Base-by-base conservation (phyloP, 257 asterid genomes). In the Misopates orontium region DNA sequence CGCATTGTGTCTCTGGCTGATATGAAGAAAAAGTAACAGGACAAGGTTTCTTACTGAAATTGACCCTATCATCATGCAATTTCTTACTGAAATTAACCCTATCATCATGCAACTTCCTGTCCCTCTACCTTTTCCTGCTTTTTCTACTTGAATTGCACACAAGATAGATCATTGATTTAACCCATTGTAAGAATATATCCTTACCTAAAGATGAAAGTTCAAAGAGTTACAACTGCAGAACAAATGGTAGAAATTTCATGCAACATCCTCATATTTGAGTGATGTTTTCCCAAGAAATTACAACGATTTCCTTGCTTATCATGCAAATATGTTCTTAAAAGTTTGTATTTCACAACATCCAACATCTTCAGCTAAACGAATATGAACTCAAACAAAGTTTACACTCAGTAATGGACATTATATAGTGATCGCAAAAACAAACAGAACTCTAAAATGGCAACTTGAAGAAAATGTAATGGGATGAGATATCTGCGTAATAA, bases 221-320 rank as follows among this genome's bases (percentile, higher is more conserved):
- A 11, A 21, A 11, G 48, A 52, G 61, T 60, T 60, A 25, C 22
- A 20, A 66, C 32, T 40, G 71, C 80, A 71, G n/a, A 10, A 15
- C 52, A 32, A 52, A 67, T 10, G 25, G 62, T 4, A 71, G 40
- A 71, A 65, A 48, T 24, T 21, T 19, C 70, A 67, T 20, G 56
- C 61, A 42, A 67, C 18, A 51, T 11, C 48, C 63, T 64, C 61
- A 67, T 47, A 10, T 67, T 4, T 42, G 10, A n/a, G 20, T 4
- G 28, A 25, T 15, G 11, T 22, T 60, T 24, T 56, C n/a, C 16
- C 59, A 0, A 11, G n/a, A 31, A 47, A 22, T 57, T n/a, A 21
- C 24, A 25, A 11, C 36, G 48, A 9, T 16, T 42, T n/a, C n/a
- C 40, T 44, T 42, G 5, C 11, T 56, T 48, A 60, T 28, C 17